Percentiles rank a stretch among this genome's conserved stretches.
phyloP scores from a whole-genome alignment of 2,329 filamentous ascomycete species.

The Sarocladium oryzae region DNA sequence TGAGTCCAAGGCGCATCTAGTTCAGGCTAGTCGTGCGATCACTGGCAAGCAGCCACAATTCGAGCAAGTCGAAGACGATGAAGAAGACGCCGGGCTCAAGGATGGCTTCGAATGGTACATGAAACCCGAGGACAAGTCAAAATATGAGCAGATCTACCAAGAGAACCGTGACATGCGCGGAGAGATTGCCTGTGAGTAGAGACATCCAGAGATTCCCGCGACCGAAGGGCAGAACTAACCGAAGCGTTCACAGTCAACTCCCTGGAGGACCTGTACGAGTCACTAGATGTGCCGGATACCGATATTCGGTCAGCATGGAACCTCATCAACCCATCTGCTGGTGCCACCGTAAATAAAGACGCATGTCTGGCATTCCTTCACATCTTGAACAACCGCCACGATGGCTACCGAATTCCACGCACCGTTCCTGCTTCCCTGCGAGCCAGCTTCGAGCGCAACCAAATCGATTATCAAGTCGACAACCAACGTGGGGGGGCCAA shows the following conservation, averaged over 20 bases:
- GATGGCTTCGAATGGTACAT: conserved; percentile 99
- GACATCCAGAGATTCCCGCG: not conserved
- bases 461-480: conserved; percentile 94
- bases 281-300: conserved; percentile 64
- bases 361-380: conserved; percentile 91
- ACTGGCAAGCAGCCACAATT: conserved; percentile 75
- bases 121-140: conserved; percentile 80
- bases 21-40: conserved; percentile 75
- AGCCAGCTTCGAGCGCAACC: conserved; percentile 85
- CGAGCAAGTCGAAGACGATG: conserved; percentile 76
- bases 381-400: conserved; percentile 92
- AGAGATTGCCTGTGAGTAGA: conserved; percentile 64
- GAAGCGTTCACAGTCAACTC: conserved; percentile 54
- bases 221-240: conserved; percentile 5
- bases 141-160: conserved; percentile 96
- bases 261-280: conserved; percentile 78
- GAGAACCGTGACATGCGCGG: conserved; percentile 85
- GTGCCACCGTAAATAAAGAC: conserved; percentile 83
- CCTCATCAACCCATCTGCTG: conserved; percentile 86
- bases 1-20: conserved; percentile 86
- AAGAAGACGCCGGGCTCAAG: conserved; percentile 77
- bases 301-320: conserved; percentile 95
- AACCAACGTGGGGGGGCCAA: conserved; percentile 57
- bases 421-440: conserved; percentile 87
- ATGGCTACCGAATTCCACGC: conserved; percentile 89